A percentile compares a stretch with the other conserved stretches of the same genome.
phyloP scores from a whole-genome alignment of 2,329 filamentous ascomycete genomes.

The Cladosporium sp. region DNA sequence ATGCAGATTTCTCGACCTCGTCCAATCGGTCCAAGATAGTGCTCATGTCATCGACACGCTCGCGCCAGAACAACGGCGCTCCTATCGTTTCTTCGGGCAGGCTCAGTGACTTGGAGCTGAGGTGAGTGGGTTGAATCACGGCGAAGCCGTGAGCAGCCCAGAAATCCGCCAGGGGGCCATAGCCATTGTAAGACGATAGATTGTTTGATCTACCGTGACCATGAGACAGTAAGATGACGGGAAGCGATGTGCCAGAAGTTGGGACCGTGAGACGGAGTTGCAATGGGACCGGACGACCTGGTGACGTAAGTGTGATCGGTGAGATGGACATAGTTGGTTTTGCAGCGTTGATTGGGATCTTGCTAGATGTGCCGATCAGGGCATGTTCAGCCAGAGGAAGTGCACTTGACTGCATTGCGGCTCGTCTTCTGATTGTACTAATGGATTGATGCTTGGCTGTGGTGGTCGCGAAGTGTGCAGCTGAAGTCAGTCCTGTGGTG shows the following conservation, averaged over 20 bases:
- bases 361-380: neutral
- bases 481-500: too few relatives aligned
- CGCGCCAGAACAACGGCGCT: constrained; percentile 1
- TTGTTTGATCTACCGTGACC: constrained; percentile 1
- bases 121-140: constrained; percentile 3
- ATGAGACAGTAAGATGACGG: constrained; percentile 1
- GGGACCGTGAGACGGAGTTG: constrained; percentile 2
- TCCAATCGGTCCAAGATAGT: neutral
- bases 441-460: neutral
- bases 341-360: neutral
- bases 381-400: neutral
- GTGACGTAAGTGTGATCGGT: neutral
- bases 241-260: neutral
- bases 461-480: neutral
- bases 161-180: neutral
- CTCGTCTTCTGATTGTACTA: neutral
- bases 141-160: constrained; percentile 7
- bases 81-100: neutral
- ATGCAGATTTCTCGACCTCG: neutral
- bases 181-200: neutral
- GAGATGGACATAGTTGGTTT: neutral
- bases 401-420: neutral
- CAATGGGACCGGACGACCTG: neutral
- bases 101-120: neutral
- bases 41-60: constrained; percentile 6